Evolutionary conservation across 345 rosid genomes (phyloP).

Genomic region (Pugionium cornutum): DNA sequence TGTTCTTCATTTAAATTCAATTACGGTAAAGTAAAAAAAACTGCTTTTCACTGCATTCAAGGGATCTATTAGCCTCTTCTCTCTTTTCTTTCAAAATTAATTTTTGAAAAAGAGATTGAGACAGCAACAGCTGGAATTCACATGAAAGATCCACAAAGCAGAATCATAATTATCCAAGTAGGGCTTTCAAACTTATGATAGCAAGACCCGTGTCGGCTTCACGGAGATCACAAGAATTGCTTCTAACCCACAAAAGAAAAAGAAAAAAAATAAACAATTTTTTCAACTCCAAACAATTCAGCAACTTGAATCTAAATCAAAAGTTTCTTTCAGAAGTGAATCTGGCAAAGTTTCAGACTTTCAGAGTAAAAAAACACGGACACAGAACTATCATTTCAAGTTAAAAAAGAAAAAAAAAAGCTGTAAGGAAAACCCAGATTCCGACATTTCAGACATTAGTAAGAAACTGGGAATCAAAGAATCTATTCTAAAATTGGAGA

Average conservation of each 20-base stretch:
- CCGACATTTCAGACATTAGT: not conserved
- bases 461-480: slow-evolving; percentile 17
- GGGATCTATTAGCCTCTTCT: slow-evolving; percentile 15
- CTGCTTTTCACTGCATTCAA: slow-evolving; percentile 10
- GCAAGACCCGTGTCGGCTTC: slow-evolving; percentile 54
- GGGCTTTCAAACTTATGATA: slow-evolving; percentile 44
- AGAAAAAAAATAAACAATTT: not conserved
- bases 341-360: slow-evolving; percentile 10
- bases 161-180: slow-evolving; percentile 45
- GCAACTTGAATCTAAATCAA: slow-evolving; percentile 4
- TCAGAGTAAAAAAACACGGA: not conserved
- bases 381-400: slow-evolving; percentile 10
- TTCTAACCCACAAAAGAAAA: slow-evolving; percentile 36
- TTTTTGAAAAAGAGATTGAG: slow-evolving; percentile 1
- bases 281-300: not conserved
- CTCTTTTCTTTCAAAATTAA: slow-evolving; percentile 17
- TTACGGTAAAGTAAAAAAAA: slow-evolving; percentile 18
- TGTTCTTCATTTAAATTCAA: slow-evolving; percentile 7
- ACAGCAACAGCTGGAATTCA: slow-evolving; percentile 52
- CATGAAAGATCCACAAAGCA: slow-evolving; percentile 52
- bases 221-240: slow-evolving; percentile 53
- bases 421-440: not conserved
- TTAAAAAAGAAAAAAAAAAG: not conserved
- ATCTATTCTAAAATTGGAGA: not conserved
- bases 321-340: slow-evolving; percentile 8